phyloP scores from a whole-genome alignment of 148 eudicot genomes.

The Silene conica region DNA sequence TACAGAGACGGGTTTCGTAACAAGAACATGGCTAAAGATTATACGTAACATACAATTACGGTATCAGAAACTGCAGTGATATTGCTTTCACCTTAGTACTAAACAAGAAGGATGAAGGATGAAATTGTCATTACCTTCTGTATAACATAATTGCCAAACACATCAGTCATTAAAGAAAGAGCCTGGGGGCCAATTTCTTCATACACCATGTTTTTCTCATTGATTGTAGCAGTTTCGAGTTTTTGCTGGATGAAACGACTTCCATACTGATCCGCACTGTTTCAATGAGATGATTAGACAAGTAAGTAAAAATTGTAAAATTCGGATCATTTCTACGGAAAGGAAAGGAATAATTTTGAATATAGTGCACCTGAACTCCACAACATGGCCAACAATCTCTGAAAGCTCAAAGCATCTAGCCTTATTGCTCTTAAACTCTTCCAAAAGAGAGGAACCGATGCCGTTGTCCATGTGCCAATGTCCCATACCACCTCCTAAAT shows the following conservation, averaged over 20 bases:
- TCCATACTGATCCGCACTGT: constrained; percentile 98
- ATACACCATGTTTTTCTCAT: constrained; percentile 92
- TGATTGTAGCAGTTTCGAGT: constrained; percentile 86
- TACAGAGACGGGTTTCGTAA: background rate
- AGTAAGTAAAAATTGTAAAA: constrained; percentile 6
- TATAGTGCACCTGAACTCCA: constrained; percentile 75
- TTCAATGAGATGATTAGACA: constrained; percentile 13
- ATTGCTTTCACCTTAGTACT: background rate
- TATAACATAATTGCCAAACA: constrained; percentile 94
- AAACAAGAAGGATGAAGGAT: background rate
- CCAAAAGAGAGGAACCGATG: constrained; percentile 72
- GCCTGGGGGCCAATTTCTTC: constrained; percentile 86
- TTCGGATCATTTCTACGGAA: background rate
- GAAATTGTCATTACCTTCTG: constrained; percentile 61
- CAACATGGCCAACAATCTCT: constrained; percentile 93
- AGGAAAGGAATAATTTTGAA: constrained; percentile 3
- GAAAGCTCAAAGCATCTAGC: constrained; percentile 79
- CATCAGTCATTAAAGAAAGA: constrained; percentile 93
- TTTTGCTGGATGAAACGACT: constrained; percentile 99
- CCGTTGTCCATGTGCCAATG: constrained; percentile 74
- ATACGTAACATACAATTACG: too few relatives aligned
- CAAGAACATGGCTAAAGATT: background rate
- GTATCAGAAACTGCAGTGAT: too few relatives aligned
- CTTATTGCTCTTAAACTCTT: constrained; percentile 95
- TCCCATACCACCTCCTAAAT: constrained; percentile 68